A percentile compares a stretch with the other conserved stretches of the same genome.
These are phyloP conservation scores for Saccharomycopsis fodiens DNA, from an alignment of 805 yeast species.

Conservation along the genomic window DNA sequence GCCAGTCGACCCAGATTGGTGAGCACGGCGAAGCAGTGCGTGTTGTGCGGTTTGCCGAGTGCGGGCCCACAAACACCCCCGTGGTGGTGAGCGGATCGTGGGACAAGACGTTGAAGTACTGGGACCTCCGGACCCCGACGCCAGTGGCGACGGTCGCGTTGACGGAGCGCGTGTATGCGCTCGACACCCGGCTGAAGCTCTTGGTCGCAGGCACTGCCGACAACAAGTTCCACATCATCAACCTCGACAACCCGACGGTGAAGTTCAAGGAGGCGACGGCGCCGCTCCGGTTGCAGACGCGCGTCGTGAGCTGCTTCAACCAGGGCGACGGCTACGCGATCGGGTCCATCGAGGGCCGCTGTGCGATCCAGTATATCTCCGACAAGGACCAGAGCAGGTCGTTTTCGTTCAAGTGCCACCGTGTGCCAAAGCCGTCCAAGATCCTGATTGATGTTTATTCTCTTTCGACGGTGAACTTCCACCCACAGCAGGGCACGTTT, in stretches of 20 bases:
- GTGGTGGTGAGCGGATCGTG: conserved; percentile 90
- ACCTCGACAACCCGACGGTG: conserved; percentile 73
- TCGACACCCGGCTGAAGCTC: conserved; percentile 77
- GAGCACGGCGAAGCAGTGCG: conserved; percentile 77
- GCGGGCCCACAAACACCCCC: conserved; percentile 72
- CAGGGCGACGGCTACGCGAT: conserved; percentile 88
- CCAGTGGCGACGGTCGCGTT: conserved; percentile 75
- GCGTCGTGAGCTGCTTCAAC: conserved; percentile 78
- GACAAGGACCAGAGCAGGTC: conserved; percentile 70
- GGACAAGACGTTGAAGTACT: conserved; percentile 91
- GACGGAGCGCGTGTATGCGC: conserved; percentile 86
- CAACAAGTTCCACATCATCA: conserved; percentile 67
- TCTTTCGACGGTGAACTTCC: conserved; percentile 75
- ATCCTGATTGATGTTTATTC: too few relatives aligned
- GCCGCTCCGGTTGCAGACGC: conserved; percentile 85
- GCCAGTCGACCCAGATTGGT: conserved; percentile 80
- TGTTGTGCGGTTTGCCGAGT: conserved; percentile 66
- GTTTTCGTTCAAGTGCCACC: conserved; percentile 91
- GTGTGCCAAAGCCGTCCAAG: conserved; percentile 62
- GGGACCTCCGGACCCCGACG: conserved; percentile 85
- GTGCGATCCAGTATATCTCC: conserved; percentile 89
- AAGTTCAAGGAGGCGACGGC: conserved; percentile 68
- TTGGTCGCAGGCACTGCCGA: conserved; percentile 94
- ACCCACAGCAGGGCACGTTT: conserved; percentile 86
- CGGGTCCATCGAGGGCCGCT: conserved; percentile 91